Base-by-base conservation (phyloP, 306 rosid species). In the Cicer judaicum region DNA sequence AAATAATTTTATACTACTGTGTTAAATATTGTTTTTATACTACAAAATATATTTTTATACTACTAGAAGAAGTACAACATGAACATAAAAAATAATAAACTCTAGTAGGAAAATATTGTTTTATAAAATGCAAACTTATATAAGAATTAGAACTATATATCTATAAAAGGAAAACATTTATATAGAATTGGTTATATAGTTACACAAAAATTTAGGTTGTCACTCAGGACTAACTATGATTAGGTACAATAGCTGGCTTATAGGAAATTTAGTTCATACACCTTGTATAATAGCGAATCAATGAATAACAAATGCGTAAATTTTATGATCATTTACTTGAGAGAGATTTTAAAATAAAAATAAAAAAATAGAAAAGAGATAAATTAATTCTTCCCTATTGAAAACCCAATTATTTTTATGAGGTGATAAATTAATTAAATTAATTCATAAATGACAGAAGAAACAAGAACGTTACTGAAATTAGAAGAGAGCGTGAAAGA, bases 181-280 rank as follows among this genome's bases (percentile, higher is more conserved):
- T 49, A 49, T 13, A 49, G 55, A 49, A 49, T 29, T 29, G 34
- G 34, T 29, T 29, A 29, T 29, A 29, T 3, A 29, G 34, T 29
- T 29, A 29, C 34, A 29, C 34, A 29, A 29, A 29, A 29, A 29
- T 29, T 29, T 29, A 29, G 34, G 5, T 3, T 29, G 34, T 29
- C 5, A 29, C 34, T 53, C 60, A 15, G 5, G 8, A 16, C 18
- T 53, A 53, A 16, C 60, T 14, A 53, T n/a, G 55, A 49, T 12
- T 64, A 64, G 55, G 43, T 4, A 11, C 39, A 44, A 19, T 18
- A 65, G 29, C 14, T 40, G 18, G 54, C 71, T 50, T 43, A 65
- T 18, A 42, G 40, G 71, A n/a, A 19, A 7, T 65, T 65, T 12
- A 19, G 71, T 18, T 64, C 34, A 40, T 64, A 64, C n/a, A 64